These are phyloP conservation scores for Deuterostichococcus epilithicus DNA, from an alignment of 139 green algal species.

Conservation along the genomic window DNA sequence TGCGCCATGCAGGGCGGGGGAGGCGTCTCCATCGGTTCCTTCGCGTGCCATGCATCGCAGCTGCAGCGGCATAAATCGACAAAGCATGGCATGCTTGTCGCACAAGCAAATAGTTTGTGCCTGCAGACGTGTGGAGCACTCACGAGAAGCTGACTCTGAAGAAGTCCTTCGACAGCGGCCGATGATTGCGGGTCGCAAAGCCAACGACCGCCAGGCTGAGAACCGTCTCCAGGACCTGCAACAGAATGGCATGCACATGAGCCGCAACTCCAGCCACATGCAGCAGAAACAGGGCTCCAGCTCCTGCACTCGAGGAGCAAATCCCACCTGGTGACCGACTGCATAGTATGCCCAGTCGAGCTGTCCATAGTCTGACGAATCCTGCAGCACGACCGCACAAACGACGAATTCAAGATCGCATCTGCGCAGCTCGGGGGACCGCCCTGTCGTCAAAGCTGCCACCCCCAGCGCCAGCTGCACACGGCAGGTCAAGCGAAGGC, in stretches of 20 bases:
- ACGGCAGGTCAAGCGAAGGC: background rate
- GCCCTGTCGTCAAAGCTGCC: background rate
- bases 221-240: constrained; percentile 52
- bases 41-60: background rate
- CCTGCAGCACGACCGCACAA: constrained; percentile 1
- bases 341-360: constrained; percentile 32
- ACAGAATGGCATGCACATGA: background rate
- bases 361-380: constrained; percentile 17
- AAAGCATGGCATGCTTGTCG: too few species aligned
- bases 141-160: constrained; percentile 47
- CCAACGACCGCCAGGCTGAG: constrained; percentile 53
- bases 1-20: background rate
- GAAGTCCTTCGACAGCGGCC: constrained; percentile 32
- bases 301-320: constrained; percentile 1
- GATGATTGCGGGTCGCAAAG: constrained; percentile 6
- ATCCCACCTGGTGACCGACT: constrained; percentile 39
- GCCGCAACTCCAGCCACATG: background rate
- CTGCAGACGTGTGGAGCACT: background rate
- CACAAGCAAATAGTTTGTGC: too few species aligned
- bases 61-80: too few species aligned
- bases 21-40: background rate
- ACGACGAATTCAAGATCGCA: background rate
- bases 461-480: background rate
- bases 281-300: background rate
- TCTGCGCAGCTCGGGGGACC: background rate